A percentile compares a stretch with the other conserved stretches of the same genome.
phyloP scores from a whole-genome alignment of 2,329 filamentous ascomycete species.

The Paracoccidioides brasiliensis region DNA sequence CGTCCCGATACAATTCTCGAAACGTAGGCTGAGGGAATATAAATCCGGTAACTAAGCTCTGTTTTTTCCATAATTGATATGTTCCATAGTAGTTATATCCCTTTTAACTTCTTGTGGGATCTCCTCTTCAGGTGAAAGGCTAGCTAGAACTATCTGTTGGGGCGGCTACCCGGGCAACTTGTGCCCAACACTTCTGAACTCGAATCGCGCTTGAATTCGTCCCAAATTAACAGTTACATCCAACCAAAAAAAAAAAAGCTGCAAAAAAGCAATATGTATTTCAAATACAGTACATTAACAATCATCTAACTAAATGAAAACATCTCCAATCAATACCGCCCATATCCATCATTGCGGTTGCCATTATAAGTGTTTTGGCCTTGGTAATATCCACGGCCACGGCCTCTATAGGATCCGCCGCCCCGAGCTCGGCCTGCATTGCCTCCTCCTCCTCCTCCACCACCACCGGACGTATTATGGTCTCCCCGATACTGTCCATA shows the following conservation, averaged over 20 bases:
- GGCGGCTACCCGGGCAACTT: no score
- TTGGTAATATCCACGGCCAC: constrained; percentile 17
- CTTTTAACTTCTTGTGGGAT: no score
- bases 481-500: constrained; percentile 9
- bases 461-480: constrained; percentile 12
- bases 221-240: not conserved
- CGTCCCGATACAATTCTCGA: no score
- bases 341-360: constrained; percentile 26
- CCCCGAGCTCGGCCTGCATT: constrained; percentile 9
- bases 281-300: not conserved
- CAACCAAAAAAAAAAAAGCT: not conserved
- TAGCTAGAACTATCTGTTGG: no score
- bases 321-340: constrained; percentile 20
- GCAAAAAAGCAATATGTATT: not conserved
- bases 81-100: no score
- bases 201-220: not conserved
- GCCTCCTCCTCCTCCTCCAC: constrained; percentile 16
- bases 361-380: constrained; percentile 17
- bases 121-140: no score
- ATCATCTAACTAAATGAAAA: not conserved
- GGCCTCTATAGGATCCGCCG: constrained; percentile 9
- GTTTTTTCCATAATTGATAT: no score
- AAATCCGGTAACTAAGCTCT: no score
- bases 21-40: no score
- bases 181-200: not conserved